Conservation (phyloP, 192 early-diverging fungal genomes). For the Coemansia sp. region DNA sequence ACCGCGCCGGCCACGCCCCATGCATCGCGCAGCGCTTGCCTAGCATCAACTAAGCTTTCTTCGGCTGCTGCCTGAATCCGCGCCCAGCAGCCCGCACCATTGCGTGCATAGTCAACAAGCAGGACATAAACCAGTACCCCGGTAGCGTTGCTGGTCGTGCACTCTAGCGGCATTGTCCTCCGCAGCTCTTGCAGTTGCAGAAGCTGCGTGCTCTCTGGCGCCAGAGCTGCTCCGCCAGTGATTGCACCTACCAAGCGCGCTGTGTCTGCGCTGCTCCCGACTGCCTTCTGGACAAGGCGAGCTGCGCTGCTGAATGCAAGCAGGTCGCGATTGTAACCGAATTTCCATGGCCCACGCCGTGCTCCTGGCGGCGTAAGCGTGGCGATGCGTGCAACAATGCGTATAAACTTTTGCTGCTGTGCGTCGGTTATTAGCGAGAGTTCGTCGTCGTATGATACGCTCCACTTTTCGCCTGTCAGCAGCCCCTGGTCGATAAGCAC, state of each 20-base stretch:
- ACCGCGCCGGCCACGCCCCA: conserved; percentile 30
- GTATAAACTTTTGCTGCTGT: conserved; percentile 20
- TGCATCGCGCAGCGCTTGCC: conserved; percentile 17
- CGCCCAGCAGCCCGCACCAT: conserved; percentile 26
- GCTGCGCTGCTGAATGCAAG: conserved; percentile 71
- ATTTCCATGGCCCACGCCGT: conserved; percentile 42
- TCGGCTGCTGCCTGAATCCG: conserved; percentile 15
- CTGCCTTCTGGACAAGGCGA: conserved; percentile 47
- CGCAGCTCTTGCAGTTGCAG: conserved; percentile 15
- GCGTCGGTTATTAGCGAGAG: conserved; percentile 12
- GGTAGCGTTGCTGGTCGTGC: conserved; percentile 20
- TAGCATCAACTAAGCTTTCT: conserved; percentile 23
- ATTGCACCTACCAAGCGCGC: conserved; percentile 13
- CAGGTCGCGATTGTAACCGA: conserved; percentile 64
- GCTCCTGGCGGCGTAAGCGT: conserved; percentile 32
- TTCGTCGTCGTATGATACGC: conserved; percentile 46
- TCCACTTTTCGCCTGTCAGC: conserved; percentile 40
- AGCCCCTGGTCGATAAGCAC: conserved; percentile 35
- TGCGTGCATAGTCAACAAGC: conserved; percentile 21
- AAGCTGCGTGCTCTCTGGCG: not conserved
- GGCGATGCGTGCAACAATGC: conserved; percentile 32
- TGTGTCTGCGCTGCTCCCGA: conserved; percentile 17
- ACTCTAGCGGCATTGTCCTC: conserved; percentile 27
- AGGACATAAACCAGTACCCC: conserved; percentile 39
- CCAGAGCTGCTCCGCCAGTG: not conserved